These are phyloP conservation scores for Fusarium keratoplasticum DNA, from an alignment of 2,329 filamentous ascomycete genomes.

Conservation along the genomic window DNA sequence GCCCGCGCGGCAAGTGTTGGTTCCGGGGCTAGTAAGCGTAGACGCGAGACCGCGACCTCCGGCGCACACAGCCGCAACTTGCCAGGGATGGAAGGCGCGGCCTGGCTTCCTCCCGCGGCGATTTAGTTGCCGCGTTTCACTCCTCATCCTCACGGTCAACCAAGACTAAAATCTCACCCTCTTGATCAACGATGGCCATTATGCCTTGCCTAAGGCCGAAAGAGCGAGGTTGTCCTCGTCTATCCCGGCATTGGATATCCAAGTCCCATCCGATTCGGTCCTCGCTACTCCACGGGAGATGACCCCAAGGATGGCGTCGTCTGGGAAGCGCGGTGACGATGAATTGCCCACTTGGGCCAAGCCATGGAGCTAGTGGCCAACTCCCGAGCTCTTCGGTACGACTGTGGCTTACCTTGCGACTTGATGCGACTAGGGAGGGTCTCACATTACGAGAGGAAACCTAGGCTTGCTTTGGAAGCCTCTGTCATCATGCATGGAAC, in stretches of 20 bases:
- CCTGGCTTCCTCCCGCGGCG: neutral
- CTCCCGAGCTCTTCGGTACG: neutral
- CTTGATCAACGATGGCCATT: neutral
- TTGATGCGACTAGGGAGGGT: neutral
- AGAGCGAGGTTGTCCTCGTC: neutral
- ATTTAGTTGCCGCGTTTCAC: neutral
- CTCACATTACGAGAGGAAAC: neutral
- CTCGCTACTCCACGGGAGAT: neutral
- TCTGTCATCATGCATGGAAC: constrained; percentile 8
- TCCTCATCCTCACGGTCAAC: neutral
- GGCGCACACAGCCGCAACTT: neutral
- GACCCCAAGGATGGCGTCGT: neutral
- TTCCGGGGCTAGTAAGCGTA: neutral
- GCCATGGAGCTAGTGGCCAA: constrained; percentile 5
- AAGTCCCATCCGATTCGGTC: neutral
- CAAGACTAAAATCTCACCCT: neutral
- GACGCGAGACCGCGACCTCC: neutral
- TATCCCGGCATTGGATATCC: neutral
- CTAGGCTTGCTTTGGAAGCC: neutral
- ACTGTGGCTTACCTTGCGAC: neutral
- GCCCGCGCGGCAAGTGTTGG: neutral
- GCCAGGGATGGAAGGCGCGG: neutral
- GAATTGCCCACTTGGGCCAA: neutral
- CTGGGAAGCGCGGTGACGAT: neutral
- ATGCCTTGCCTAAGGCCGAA: neutral